Evolutionary conservation across 306 rosid species (phyloP).

Genomic region (Cicer pinnatifidum): DNA sequence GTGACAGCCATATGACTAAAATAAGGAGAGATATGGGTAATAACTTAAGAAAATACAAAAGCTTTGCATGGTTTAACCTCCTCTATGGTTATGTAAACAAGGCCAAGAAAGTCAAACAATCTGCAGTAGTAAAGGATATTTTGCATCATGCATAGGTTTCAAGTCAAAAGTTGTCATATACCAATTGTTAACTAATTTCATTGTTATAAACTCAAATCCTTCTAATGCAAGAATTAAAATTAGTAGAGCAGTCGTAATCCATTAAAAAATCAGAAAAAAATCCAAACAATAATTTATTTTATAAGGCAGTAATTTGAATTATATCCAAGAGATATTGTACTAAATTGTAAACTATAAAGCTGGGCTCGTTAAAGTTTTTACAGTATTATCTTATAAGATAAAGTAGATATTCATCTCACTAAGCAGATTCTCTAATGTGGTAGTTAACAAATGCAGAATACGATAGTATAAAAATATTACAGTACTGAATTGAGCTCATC

Average conservation of each 20-base stretch:
- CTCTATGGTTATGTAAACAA: neutral
- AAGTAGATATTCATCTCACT: neutral
- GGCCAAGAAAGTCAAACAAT: conserved; percentile 36
- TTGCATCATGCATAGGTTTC: conserved; percentile 1
- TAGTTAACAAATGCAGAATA: conserved; percentile 11
- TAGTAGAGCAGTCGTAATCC: conserved; percentile 7
- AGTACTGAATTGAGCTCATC: neutral
- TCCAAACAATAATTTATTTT: neutral
- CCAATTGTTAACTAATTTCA: conserved; percentile 2
- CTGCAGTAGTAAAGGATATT: conserved; percentile 1
- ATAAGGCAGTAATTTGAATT: conserved; percentile 12
- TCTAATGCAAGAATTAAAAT: conserved; percentile 12
- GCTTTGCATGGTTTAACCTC: neutral
- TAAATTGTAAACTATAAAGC: conserved; percentile 19
- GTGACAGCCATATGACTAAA: conserved; percentile 35
- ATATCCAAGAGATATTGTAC: conserved; percentile 19
- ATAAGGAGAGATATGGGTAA: neutral
- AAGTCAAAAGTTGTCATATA: conserved; percentile 28
- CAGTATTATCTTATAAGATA: neutral
- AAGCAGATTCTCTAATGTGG: conserved; percentile 9
- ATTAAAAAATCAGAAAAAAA: neutral
- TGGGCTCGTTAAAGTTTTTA: neutral
- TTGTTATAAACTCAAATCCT: conserved; percentile 23
- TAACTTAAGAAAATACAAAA: conserved; percentile 16
- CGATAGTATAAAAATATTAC: neutral